Evolutionary conservation across 2,329 filamentous ascomycete species (phyloP).

Genomic region (Stemphylium beticola): DNA sequence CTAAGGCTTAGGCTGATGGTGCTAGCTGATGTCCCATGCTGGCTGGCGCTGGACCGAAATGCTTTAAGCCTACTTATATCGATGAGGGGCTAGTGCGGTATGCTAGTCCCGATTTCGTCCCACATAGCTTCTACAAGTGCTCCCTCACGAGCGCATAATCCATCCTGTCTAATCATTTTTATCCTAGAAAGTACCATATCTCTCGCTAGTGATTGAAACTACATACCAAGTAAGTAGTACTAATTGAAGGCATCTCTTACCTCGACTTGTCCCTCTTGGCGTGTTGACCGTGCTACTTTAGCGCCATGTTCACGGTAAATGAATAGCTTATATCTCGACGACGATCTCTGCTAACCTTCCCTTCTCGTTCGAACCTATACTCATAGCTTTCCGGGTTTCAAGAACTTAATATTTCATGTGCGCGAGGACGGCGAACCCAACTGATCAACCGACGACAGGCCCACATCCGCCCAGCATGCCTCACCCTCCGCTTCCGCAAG

Average conservation of each 20-base stretch:
- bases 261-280: neutral
- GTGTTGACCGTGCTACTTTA: neutral
- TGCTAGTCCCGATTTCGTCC: too few species aligned
- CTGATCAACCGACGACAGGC: neutral
- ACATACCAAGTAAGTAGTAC: too few species aligned
- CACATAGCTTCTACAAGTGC: neutral
- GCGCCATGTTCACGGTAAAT: neutral
- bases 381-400: too few species aligned
- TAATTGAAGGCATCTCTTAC: neutral
- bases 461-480: neutral
- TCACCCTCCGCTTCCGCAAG: neutral
- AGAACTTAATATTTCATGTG: too few species aligned
- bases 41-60: too few species aligned
- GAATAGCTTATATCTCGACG: neutral
- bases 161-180: neutral
- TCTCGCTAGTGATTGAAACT: too few species aligned
- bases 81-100: too few species aligned
- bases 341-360: too few species aligned
- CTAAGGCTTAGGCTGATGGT: slow-evolving; percentile 19
- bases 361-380: too few species aligned
- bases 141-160: neutral
- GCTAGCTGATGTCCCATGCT: neutral
- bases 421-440: neutral
- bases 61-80: too few species aligned
- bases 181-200: too few species aligned